Evolutionary conservation across 2,329 filamentous ascomycete genomes (phyloP).

Genomic region (Trichoderma atroviride): DNA sequence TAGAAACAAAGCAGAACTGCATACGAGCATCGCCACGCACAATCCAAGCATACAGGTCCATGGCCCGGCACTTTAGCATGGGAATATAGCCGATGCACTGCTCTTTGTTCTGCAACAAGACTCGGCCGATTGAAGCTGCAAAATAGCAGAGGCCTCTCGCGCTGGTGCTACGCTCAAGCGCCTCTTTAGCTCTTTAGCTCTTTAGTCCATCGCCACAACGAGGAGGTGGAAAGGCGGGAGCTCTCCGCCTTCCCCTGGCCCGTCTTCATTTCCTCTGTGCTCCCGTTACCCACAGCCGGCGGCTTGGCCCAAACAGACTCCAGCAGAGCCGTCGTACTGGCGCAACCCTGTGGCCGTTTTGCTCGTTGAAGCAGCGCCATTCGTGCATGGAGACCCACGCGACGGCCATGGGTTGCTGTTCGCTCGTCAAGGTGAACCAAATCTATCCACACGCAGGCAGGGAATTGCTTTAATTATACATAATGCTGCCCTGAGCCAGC

Average conservation of each 20-base stretch:
- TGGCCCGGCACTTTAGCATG: background rate
- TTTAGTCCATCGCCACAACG: background rate
- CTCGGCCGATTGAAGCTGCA: background rate
- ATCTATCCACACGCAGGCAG: background rate
- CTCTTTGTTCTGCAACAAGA: background rate
- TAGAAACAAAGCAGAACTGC: background rate
- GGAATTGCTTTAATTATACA: slow-evolving; percentile 17
- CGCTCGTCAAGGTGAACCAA: slow-evolving; percentile 6
- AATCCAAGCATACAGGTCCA: background rate
- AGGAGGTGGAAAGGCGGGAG: slow-evolving; percentile 1
- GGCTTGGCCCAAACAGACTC: slow-evolving; percentile 9
- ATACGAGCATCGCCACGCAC: background rate
- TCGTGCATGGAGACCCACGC: slow-evolving; percentile 20
- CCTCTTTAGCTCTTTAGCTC: background rate
- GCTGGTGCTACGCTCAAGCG: background rate
- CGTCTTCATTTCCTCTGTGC: slow-evolving; percentile 24
- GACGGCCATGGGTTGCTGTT: background rate
- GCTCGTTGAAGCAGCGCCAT: slow-evolving; percentile 14
- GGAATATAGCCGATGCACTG: background rate
- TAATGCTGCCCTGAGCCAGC: slow-evolving; percentile 22
- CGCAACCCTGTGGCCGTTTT: slow-evolving; percentile 18
- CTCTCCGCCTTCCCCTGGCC: background rate
- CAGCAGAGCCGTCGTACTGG: slow-evolving; percentile 18
- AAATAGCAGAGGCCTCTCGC: slow-evolving; percentile 13
- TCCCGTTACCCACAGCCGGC: slow-evolving; percentile 13